Conservation (phyloP, 148 eudicot species). For the Salicornia ramosissima region DNA sequence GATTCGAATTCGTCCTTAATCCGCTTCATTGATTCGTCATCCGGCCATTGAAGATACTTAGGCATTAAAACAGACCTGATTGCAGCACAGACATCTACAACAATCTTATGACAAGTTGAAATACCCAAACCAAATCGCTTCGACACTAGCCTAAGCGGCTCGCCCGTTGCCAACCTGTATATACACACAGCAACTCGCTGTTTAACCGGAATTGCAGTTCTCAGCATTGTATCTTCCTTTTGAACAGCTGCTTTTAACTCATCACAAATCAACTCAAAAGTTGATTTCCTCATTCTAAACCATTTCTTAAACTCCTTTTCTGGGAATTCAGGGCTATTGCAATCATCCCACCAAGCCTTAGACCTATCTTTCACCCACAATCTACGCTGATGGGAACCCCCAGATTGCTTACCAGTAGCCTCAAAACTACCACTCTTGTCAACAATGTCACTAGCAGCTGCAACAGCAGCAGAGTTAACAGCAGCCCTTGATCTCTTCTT, state of each 20-base stretch:
- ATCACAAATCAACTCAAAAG: conserved; percentile 71
- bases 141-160: conserved; percentile 77
- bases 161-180: conserved; percentile 84
- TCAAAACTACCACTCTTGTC: conserved; percentile 18
- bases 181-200: conserved; percentile 90
- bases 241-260: conserved; percentile 65
- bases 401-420: conserved; percentile 11
- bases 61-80: conserved; percentile 83
- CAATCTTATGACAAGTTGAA: conserved; percentile 92
- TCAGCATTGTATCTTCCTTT: conserved; percentile 71
- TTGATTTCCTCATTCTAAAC: conserved; percentile 74
- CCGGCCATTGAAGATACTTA: conserved; percentile 73
- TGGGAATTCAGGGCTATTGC: conserved; percentile 57
- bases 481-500: conserved; percentile 35
- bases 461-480: conserved; percentile 27
- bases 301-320: conserved; percentile 68
- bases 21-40: conserved; percentile 33
- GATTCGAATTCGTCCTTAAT: conserved; percentile 53
- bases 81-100: conserved; percentile 83
- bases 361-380: conserved; percentile 86
- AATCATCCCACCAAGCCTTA: conserved; percentile 89
- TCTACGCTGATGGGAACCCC: conserved; percentile 45
- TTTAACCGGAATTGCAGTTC: conserved; percentile 80
- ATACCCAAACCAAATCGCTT: conserved; percentile 83
- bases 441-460: conserved; percentile 16